Conservation (phyloP, 108 stramenopile species). For the Fistulifera pelliculosa region DNA sequence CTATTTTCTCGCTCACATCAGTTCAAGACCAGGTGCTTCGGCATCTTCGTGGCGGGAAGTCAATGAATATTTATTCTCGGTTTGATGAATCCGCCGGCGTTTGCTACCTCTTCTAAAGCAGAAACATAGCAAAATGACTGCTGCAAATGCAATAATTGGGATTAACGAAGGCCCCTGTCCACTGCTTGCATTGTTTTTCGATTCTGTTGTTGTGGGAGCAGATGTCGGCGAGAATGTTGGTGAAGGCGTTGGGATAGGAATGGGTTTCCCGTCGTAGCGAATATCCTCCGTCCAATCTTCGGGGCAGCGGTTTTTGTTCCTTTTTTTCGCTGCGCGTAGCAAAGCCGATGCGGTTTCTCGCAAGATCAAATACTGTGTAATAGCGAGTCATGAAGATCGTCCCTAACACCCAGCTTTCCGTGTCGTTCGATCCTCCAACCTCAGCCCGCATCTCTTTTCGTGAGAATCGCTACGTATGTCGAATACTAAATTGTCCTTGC, state of each 20-base stretch:
- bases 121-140: too few relatives aligned
- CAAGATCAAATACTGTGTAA: slow-evolving; percentile 92
- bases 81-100: too few relatives aligned
- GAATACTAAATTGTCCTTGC: slow-evolving; percentile 34
- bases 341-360: slow-evolving; percentile 76
- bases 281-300: background rate
- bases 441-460: slow-evolving; percentile 25
- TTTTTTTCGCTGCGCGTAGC: slow-evolving; percentile 24
- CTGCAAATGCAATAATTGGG: too few relatives aligned
- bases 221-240: background rate
- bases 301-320: background rate
- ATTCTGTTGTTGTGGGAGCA: background rate
- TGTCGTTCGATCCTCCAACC: slow-evolving; percentile 21
- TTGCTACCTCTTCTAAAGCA: too few relatives aligned
- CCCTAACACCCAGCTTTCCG: slow-evolving; percentile 60
- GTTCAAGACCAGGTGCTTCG: too few relatives aligned
- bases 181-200: background rate
- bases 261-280: background rate
- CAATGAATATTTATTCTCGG: too few relatives aligned
- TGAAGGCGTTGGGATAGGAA: background rate
- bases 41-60: too few relatives aligned
- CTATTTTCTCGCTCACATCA: too few relatives aligned
- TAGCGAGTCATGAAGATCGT: slow-evolving; percentile 95
- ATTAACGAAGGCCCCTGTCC: background rate
- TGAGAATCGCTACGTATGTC: slow-evolving; percentile 11